phyloP scores from a whole-genome alignment of 1,284 basidiomycete genomes.

The Violaceomyces palustris region DNA sequence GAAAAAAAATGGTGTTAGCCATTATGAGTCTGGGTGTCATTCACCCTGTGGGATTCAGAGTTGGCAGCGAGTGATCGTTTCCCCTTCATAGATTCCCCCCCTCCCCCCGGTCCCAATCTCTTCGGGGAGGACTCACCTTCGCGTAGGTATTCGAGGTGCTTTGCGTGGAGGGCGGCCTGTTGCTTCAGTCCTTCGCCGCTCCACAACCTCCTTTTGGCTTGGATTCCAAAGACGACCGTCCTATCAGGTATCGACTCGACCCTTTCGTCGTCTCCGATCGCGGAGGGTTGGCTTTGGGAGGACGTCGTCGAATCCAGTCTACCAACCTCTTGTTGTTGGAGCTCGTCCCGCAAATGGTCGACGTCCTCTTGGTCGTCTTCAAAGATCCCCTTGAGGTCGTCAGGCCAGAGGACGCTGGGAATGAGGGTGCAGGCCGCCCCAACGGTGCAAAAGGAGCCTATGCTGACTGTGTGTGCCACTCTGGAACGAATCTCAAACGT shows the following conservation, averaged over 20 bases:
- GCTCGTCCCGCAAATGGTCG: constrained; percentile 46
- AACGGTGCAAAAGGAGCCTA: constrained; percentile 74
- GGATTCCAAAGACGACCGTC: constrained; percentile 75
- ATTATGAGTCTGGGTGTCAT: no score
- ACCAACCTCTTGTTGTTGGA: no score
- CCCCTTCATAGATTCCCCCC: background rate
- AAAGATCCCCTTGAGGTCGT: constrained; percentile 3
- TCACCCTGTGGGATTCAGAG: background rate
- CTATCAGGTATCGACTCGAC: constrained; percentile 69
- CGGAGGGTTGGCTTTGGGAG: no score
- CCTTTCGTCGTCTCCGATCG: no score
- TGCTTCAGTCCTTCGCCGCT: constrained; percentile 78
- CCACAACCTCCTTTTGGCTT: constrained; percentile 70
- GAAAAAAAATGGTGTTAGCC: no score
- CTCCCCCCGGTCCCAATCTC: no score
- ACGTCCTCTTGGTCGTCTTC: constrained; percentile 49
- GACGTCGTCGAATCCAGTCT: no score
- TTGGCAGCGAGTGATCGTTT: background rate
- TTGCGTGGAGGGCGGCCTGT: constrained; percentile 73
- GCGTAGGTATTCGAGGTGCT: constrained; percentile 81
- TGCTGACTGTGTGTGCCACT: constrained; percentile 70
- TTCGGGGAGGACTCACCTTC: constrained; percentile 59
- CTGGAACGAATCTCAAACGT: constrained; percentile 74
- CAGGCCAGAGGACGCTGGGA: constrained; percentile 11
- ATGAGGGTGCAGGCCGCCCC: constrained; percentile 63